Conservation (phyloP, 1,139 yeast genomes). For the Yamadazyma jaroonii region DNA sequence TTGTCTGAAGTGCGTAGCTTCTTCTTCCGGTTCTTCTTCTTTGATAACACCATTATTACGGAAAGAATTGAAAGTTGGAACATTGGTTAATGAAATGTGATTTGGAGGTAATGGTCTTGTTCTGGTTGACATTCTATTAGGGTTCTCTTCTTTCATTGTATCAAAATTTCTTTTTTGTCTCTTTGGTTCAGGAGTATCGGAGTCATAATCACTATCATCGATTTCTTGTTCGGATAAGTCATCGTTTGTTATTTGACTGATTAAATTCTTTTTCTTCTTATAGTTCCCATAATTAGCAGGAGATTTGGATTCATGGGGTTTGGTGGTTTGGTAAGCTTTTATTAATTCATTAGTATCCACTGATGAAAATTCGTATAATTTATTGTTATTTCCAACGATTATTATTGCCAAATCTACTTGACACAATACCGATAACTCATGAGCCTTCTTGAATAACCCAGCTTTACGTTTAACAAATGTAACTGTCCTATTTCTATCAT, state of each 20-base stretch:
- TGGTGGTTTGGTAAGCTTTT: conserved; percentile 42
- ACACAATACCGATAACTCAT: conserved; percentile 87
- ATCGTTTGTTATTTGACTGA: conserved; percentile 8
- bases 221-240: conserved; percentile 11
- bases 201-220: conserved; percentile 13
- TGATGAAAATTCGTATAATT: conserved; percentile 78
- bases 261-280: conserved; percentile 30
- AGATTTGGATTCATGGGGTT: conserved; percentile 55
- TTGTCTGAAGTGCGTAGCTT: conserved; percentile 7
- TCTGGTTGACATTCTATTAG: neutral
- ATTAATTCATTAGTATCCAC: conserved; percentile 64
- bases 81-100: conserved; percentile 25
- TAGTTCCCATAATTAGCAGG: conserved; percentile 58
- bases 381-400: conserved; percentile 81
- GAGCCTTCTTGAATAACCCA: conserved; percentile 94
- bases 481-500: conserved; percentile 83
- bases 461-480: conserved; percentile 94
- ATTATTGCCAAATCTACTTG: conserved; percentile 92
- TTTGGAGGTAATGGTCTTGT: conserved; percentile 21
- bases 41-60: conserved; percentile 14
- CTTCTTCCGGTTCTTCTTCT: conserved; percentile 13
- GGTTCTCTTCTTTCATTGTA: conserved; percentile 5
- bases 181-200: conserved; percentile 16
- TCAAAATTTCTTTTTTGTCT: conserved; percentile 9
- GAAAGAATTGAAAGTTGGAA: conserved; percentile 27